Conservation (phyloP, 2,329 filamentous ascomycete species). For the Chaetomiaceae sp. region DNA sequence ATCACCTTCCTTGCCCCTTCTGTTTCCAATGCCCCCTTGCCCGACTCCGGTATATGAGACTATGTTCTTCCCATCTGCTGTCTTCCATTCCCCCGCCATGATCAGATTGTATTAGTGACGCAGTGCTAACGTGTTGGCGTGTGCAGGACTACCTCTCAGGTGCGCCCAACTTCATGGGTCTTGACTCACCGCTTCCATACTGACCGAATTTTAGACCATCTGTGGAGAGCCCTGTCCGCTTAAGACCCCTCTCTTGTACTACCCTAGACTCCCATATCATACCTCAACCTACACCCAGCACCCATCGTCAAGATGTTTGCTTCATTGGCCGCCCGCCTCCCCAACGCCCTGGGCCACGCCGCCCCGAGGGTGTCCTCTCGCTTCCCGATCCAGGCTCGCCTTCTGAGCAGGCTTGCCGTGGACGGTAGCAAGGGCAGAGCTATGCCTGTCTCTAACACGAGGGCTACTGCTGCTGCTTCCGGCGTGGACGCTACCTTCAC, state of each 20-base stretch:
- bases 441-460: constrained; percentile 53
- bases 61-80: neutral
- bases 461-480: constrained; percentile 59
- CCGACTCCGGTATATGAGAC: neutral
- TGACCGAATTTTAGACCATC: constrained; percentile 41
- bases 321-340: constrained; percentile 46
- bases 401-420: constrained; percentile 44
- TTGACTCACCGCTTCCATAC: constrained; percentile 41
- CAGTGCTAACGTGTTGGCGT: constrained; percentile 38
- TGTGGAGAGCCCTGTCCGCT: constrained; percentile 47
- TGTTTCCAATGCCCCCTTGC: constrained; percentile 1
- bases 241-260: constrained; percentile 30
- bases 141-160: constrained; percentile 69
- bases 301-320: constrained; percentile 50
- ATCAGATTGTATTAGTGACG: neutral
- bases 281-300: constrained; percentile 19
- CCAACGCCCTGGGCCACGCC: constrained; percentile 46
- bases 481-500: constrained; percentile 86
- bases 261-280: constrained; percentile 19
- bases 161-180: constrained; percentile 35
- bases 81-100: constrained; percentile 6
- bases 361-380: constrained; percentile 33
- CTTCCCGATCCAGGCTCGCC: constrained; percentile 31
- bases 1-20: no score
- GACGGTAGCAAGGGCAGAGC: constrained; percentile 63